These are phyloP conservation scores for Nitzschia sp. DNA, from an alignment of 108 stramenopile genomes.

Conservation along the genomic window DNA sequence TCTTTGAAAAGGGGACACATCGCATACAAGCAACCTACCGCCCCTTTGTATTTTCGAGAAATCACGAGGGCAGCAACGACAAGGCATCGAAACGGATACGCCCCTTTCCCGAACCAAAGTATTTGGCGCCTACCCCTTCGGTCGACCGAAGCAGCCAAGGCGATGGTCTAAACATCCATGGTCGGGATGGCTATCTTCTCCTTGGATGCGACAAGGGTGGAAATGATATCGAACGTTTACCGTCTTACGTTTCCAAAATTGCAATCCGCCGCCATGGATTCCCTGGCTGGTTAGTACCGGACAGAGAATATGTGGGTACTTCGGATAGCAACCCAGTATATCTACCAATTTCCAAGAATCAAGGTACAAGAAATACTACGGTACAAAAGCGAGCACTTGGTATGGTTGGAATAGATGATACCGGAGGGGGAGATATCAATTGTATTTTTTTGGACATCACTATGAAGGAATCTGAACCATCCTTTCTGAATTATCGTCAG, in stretches of 20 bases:
- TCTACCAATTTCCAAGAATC: constrained; percentile 4
- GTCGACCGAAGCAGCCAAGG: constrained; percentile 22
- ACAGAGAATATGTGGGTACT: constrained; percentile 19
- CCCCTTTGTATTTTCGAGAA: not conserved
- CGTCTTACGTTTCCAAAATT: constrained; percentile 27
- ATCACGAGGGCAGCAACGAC: not conserved
- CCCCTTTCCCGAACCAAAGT: constrained; percentile 25
- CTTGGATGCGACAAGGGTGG: constrained; percentile 26
- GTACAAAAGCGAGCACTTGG: constrained; percentile 14
- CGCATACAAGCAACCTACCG: not conserved
- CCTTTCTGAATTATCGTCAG: not conserved
- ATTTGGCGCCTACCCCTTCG: constrained; percentile 15
- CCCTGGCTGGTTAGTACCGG: constrained; percentile 24
- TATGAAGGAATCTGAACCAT: not conserved
- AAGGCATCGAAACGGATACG: not conserved
- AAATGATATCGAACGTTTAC: constrained; percentile 14
- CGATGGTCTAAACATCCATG: constrained; percentile 25
- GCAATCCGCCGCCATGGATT: constrained; percentile 22
- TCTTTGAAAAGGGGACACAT: not conserved
- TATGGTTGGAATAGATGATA: constrained; percentile 14
- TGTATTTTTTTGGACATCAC: constrained; percentile 34
- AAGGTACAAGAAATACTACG: not conserved
- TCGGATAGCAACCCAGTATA: constrained; percentile 28
- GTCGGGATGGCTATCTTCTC: constrained; percentile 36
- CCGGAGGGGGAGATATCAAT: constrained; percentile 33